These are phyloP conservation scores for Syzygium syzygioides DNA, from an alignment of 441 rosid species.

Conservation along the genomic window DNA sequence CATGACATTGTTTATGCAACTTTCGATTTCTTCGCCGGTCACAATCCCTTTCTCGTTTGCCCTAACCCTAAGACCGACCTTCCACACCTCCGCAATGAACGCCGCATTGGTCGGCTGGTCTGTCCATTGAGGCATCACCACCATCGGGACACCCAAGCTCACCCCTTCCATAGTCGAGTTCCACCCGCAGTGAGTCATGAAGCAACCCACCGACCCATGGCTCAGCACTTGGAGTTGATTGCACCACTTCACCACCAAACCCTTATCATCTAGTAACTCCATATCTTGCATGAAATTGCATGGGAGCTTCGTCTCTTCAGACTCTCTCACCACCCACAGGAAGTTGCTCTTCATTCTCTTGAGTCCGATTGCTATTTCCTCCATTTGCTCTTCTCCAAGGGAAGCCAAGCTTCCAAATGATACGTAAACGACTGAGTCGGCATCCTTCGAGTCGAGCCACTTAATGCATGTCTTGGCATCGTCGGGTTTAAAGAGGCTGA, in stretches of 20 bases:
- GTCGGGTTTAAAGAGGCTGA: not conserved
- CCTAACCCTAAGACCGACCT: constrained; percentile 31
- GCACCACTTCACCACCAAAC: constrained; percentile 1
- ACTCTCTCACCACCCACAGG: constrained; percentile 1
- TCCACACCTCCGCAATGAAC: not conserved
- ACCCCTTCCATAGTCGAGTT: not conserved
- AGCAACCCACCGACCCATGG: not conserved
- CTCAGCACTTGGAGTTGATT: constrained; percentile 4
- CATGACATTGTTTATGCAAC: constrained; percentile 28
- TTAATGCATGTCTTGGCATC: not conserved
- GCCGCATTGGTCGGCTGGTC: not conserved
- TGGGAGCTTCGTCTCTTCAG: not conserved
- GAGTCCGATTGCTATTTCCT: not conserved
- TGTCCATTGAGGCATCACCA: not conserved
- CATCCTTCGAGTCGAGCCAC: not conserved
- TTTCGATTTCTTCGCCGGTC: constrained; percentile 24
- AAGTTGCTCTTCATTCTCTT: constrained; percentile 2
- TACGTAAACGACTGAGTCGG: not conserved
- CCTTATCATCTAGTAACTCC: not conserved
- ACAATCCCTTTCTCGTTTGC: constrained; percentile 18
- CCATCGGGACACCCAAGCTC: not conserved
- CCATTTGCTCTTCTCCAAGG: constrained; percentile 6
- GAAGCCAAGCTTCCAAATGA: constrained; percentile 4
- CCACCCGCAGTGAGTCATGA: constrained; percentile 2
- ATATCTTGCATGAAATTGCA: not conserved